A percentile compares a stretch with the other conserved stretches of the same genome.
phyloP scores from a whole-genome alignment of 352 stramenopile genomes.

The Hyphochytrium catenoides region DNA sequence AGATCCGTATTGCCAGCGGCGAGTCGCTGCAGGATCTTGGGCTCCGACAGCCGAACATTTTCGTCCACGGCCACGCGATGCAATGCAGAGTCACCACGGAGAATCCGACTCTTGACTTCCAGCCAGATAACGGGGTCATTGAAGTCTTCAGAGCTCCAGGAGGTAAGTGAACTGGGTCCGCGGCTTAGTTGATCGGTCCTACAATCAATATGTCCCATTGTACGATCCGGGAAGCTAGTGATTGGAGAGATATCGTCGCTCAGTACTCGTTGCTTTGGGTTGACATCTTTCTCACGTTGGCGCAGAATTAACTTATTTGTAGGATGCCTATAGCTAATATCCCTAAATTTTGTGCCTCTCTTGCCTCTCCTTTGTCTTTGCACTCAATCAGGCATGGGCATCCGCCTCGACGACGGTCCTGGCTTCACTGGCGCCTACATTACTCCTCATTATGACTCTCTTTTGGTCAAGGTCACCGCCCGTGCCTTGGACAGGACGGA shows the following conservation, averaged over 20 bases:
- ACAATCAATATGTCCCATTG: no score
- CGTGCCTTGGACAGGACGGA: conserved; percentile 65
- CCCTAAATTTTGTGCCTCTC: no score
- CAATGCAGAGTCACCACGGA: conserved; percentile 91
- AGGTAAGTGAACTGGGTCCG: no score
- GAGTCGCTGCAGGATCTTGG: conserved; percentile 75
- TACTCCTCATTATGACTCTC: conserved; percentile 88
- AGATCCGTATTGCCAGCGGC: conserved; percentile 81
- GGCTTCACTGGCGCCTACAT: conserved; percentile 89
- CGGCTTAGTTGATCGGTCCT: no score
- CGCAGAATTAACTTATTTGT: no score
- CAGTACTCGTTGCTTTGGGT: no score
- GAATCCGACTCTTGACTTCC: conserved; percentile 77
- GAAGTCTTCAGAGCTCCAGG: conserved; percentile 80
- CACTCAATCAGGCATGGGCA: no score
- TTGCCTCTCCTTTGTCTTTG: no score
- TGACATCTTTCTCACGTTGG: no score
- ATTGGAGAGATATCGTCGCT: no score
- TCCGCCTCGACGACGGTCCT: conserved; percentile 81
- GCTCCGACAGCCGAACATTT: conserved; percentile 80
- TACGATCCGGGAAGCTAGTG: no score
- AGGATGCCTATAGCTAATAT: no score
- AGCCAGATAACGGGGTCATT: conserved; percentile 86
- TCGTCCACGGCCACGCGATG: conserved; percentile 75
- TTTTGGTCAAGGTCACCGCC: conserved; percentile 92